These are phyloP conservation scores for Lentinula raphanica DNA, from an alignment of 768 basidiomycete genomes.

Conservation along the genomic window DNA sequence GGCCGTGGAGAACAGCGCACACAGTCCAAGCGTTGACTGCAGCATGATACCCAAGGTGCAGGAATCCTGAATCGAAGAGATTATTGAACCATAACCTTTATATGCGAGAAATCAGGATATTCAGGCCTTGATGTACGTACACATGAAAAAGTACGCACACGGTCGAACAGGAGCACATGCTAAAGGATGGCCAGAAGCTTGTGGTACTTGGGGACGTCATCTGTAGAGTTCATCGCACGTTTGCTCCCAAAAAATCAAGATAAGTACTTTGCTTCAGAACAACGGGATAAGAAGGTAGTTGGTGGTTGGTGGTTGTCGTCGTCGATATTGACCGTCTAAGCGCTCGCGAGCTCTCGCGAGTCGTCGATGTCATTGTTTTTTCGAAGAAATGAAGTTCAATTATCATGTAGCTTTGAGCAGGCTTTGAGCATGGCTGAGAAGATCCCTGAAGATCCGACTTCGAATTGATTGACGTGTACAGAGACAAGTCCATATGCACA, in stretches of 20 bases:
- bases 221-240: not conserved
- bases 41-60: not conserved
- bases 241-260: no score
- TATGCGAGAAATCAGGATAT: not conserved
- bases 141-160: not conserved
- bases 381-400: no score
- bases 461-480: no score
- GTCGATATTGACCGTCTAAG: no score
- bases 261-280: no score
- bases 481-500: not conserved
- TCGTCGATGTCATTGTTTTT: no score
- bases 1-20: conserved; percentile 25
- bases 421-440: no score
- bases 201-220: not conserved
- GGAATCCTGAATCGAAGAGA: not conserved
- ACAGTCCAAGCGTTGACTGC: not conserved
- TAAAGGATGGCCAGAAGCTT: not conserved
- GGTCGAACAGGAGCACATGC: not conserved
- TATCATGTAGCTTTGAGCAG: no score
- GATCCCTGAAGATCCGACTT: no score
- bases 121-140: not conserved
- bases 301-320: no score
- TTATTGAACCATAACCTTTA: not conserved
- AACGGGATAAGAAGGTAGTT: no score
- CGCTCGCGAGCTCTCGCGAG: no score